Percentiles rank a stretch among this genome's conserved stretches.
These are phyloP conservation scores for Vigna unguiculata DNA, from an alignment of 306 rosid species.

Conservation along the genomic window DNA sequence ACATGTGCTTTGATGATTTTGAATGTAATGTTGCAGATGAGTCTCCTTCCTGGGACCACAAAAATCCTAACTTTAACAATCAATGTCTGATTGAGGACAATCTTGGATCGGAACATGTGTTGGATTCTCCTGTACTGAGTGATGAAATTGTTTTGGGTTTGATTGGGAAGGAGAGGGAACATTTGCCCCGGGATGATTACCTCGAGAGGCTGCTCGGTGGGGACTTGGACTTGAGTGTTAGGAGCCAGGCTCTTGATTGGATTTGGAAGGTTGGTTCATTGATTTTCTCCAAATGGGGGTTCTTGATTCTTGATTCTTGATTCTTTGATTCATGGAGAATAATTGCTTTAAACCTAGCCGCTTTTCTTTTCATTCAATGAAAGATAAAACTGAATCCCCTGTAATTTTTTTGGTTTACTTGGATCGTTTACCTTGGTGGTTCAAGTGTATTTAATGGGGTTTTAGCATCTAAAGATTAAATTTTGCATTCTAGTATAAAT, in stretches of 20 bases:
- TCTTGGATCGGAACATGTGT: conserved; percentile 48
- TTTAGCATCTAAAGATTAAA: background rate
- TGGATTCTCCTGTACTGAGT: conserved; percentile 51
- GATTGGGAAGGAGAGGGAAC: conserved; percentile 66
- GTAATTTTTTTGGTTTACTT: background rate
- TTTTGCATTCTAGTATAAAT: background rate
- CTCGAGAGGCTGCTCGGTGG: conserved; percentile 65
- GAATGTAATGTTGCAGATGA: conserved; percentile 45
- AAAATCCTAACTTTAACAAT: conserved; percentile 34
- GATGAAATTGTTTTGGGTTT: conserved; percentile 56
- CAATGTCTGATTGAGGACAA: conserved; percentile 39
- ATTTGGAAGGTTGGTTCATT: conserved; percentile 70
- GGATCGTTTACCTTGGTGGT: conserved; percentile 9
- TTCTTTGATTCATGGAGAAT: conserved; percentile 40
- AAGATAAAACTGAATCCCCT: background rate
- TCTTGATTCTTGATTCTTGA: conserved; percentile 27
- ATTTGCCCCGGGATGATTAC: conserved; percentile 71
- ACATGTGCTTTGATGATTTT: conserved; percentile 55
- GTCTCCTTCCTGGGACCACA: conserved; percentile 48
- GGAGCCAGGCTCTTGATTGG: conserved; percentile 81
- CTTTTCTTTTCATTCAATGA: conserved; percentile 14
- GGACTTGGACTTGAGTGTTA: conserved; percentile 64
- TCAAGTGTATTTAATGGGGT: conserved; percentile 8
- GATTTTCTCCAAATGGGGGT: conserved; percentile 30
- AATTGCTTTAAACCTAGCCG: background rate